These are phyloP conservation scores for Halteria grandinella DNA, from an alignment of 73 alveolate genomes.

Conservation along the genomic window DNA sequence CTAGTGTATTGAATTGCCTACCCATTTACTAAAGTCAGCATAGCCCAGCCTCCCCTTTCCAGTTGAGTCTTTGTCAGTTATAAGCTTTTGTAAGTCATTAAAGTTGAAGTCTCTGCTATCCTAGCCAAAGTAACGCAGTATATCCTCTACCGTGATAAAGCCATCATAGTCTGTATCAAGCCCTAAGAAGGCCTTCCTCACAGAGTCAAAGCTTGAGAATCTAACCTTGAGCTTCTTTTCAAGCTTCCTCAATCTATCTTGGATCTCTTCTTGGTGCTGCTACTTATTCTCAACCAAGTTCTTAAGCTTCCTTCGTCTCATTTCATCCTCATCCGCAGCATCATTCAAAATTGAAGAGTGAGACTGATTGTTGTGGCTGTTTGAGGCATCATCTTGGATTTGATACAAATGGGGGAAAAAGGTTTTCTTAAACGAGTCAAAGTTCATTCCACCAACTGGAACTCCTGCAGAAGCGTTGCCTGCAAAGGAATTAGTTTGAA, in stretches of 20 bases:
- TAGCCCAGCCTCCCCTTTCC: conserved; percentile 62
- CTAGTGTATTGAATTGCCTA: conserved; percentile 60
- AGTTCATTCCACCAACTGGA: conserved; percentile 24
- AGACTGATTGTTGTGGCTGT: conserved; percentile 28
- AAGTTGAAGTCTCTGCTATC: conserved; percentile 17
- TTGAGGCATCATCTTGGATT: background rate
- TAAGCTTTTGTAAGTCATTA: conserved; percentile 34
- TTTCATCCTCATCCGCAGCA: conserved; percentile 42
- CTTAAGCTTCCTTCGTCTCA: background rate
- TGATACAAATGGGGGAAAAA: conserved; percentile 50
- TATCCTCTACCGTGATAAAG: conserved; percentile 68
- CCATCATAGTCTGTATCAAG: conserved; percentile 70
- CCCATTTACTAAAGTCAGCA: conserved; percentile 62
- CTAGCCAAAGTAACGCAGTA: conserved; percentile 55
- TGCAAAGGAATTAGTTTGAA: background rate
- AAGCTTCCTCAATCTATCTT: conserved; percentile 32
- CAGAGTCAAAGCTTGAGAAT: conserved; percentile 57
- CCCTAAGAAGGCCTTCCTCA: conserved; percentile 69
- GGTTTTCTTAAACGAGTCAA: conserved; percentile 56
- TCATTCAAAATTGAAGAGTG: background rate
- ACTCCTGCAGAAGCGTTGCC: background rate
- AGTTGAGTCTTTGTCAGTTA: conserved; percentile 48
- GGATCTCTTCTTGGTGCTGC: conserved; percentile 33
- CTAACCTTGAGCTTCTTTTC: conserved; percentile 45
- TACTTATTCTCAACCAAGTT: background rate